Evolutionary conservation across 2,329 filamentous ascomycete genomes (phyloP), one percentile per base, ranked within the genome.

Genomic region (Talaromyces sp.): DNA sequence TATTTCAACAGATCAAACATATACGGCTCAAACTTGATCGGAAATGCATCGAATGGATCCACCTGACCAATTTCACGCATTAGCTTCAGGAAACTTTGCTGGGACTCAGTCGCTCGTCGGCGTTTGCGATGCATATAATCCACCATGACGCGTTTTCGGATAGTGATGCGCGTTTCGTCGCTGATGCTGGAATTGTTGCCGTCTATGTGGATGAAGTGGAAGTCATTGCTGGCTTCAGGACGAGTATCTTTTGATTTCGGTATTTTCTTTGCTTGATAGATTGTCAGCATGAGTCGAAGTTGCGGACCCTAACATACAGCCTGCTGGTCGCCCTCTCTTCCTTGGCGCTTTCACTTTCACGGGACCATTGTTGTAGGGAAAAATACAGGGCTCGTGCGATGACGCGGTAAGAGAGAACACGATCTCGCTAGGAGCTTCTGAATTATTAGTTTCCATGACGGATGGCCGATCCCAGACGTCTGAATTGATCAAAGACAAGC

Each of bases 11-110:
- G 24, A 57, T 65, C 63, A 19, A 37, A 50, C 63, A 65, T 65
- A 57, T 65, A 65, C 10, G 63, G 57, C 37, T 65, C 63, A 1
- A 65, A 39, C 19, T 41, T 60, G 11, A 65, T 16, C 4, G 63
- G 57, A n/a, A 61, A 65, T 14, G 48, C 58, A 61, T 65, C 24
- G n/a, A 65, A 65, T 24, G 63, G 63, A 60, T 65, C 63, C 14
- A 57, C 48, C 6, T 22, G 16, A 24, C n/a, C 35, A 31, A 65
- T 41, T 43, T 45, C 37, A n/a, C 22, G 24, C 10, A 33, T 47
- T 14, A 54, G 48, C 14, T 35, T 54, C 10, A 35, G 8, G 9
- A 10, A 13, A 8, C 37, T 14, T 22, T 35, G 0, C 5, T 54
- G 35, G 6, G 14, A 3, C 39, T 54, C 35, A 5, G 7, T 52